phyloP scores from a whole-genome alignment of 192 early-diverging fungal species.

The Kappamyces sp. region DNA sequence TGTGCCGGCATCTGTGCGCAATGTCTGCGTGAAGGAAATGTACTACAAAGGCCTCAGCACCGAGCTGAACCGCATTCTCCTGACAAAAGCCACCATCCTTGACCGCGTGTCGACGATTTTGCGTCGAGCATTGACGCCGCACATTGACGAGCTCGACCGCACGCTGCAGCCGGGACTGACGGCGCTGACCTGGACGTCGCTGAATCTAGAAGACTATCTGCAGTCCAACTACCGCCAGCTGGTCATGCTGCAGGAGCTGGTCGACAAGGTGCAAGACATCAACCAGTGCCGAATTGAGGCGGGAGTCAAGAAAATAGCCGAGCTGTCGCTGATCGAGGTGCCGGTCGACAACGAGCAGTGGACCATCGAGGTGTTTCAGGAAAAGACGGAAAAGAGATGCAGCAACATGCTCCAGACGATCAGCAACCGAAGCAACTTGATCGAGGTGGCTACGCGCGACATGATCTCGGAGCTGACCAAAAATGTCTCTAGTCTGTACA shows the following conservation, averaged over 20 bases:
- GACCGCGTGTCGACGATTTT: constrained; percentile 44
- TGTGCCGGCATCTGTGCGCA: constrained; percentile 48
- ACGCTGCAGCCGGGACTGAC: constrained; percentile 55
- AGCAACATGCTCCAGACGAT: constrained; percentile 37
- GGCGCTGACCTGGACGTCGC: constrained; percentile 55
- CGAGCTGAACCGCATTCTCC: constrained; percentile 38
- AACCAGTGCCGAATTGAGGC: constrained; percentile 50
- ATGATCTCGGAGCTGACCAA: constrained; percentile 51
- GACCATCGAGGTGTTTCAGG: constrained; percentile 54
- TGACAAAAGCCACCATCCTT: constrained; percentile 43
- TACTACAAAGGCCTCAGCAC: constrained; percentile 51
- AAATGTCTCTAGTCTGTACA: constrained; percentile 27
- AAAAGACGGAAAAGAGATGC: constrained; percentile 51
- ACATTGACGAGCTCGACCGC: constrained; percentile 55
- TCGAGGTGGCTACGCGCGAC: constrained; percentile 52
- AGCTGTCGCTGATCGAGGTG: constrained; percentile 49
- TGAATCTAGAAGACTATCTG: constrained; percentile 53
- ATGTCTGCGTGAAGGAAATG: constrained; percentile 54
- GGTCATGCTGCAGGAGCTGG: constrained; percentile 47
- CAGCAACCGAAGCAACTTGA: constrained; percentile 52
- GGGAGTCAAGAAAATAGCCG: constrained; percentile 48
- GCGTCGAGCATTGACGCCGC: constrained; percentile 46
- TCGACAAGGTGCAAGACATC: constrained; percentile 56
- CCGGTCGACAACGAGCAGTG: constrained; percentile 53
- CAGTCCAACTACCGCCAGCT: constrained; percentile 44